phyloP scores from a whole-genome alignment of 129 eudicot genomes.

The Chrysanthemum lavandulifolium region DNA sequence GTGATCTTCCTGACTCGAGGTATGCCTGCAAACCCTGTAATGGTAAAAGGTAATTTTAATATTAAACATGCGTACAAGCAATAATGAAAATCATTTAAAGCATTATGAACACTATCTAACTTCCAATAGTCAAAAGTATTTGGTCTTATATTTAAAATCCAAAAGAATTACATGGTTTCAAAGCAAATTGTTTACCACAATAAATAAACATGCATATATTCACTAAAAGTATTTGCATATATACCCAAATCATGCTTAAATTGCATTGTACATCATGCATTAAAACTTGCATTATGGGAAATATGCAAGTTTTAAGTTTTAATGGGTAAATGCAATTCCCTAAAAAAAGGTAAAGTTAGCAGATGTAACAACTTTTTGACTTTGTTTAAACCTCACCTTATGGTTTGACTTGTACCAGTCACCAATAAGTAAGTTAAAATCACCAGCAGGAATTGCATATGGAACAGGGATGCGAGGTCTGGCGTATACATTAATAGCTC shows the following conservation, averaged over 20 bases:
- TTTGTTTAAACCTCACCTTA: conserved; percentile 53
- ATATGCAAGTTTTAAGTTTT: too few relatives aligned
- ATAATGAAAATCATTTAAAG: conserved; percentile 9
- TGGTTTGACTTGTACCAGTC: conserved; percentile 86
- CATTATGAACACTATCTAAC: conserved; percentile 2
- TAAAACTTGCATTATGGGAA: too few relatives aligned
- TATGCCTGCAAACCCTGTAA: conserved; percentile 62
- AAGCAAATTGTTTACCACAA: background rate
- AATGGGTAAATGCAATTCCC: too few relatives aligned
- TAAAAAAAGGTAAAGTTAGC: background rate
- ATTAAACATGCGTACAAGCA: conserved; percentile 3
- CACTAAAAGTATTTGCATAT: too few relatives aligned
- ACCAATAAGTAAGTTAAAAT: conserved; percentile 80
- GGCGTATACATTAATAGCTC: conserved; percentile 79
- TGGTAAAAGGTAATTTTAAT: background rate
- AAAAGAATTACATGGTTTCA: conserved; percentile 1
- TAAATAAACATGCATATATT: too few relatives aligned
- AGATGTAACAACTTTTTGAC: conserved; percentile 17
- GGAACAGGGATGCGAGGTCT: conserved; percentile 90
- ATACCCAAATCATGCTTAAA: too few relatives aligned
- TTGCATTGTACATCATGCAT: too few relatives aligned
- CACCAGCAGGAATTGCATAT: conserved; percentile 80
- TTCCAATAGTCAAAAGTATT: conserved; percentile 11
- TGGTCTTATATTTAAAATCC: background rate
- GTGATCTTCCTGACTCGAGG: conserved; percentile 71